These are phyloP conservation scores for Hypomontagnella submonticulosa DNA, from an alignment of 495 filamentous ascomycete genomes.

Conservation along the genomic window DNA sequence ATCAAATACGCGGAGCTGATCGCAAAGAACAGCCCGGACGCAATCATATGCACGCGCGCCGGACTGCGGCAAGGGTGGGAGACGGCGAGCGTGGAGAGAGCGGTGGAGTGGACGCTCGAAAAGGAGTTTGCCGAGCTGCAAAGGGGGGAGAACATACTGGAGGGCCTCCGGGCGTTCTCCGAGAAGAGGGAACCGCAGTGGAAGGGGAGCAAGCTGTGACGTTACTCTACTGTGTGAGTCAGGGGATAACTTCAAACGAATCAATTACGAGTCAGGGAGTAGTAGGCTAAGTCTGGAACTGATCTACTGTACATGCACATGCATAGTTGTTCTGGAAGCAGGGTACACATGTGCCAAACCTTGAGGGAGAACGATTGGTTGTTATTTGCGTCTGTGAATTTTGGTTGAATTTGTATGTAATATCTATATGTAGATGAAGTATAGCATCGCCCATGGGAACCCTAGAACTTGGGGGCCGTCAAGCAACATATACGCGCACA, in stretches of 20 bases:
- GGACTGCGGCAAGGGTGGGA: conserved; percentile 74
- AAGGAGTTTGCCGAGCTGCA: conserved; percentile 58
- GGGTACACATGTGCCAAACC: neutral
- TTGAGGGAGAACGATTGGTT: conserved; percentile 1
- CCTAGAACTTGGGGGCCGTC: neutral
- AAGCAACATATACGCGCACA: conserved; percentile 2
- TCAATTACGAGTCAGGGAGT: conserved; percentile 12
- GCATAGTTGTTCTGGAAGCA: conserved; percentile 9
- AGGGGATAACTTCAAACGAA: conserved; percentile 1
- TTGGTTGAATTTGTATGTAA: conserved; percentile 2
- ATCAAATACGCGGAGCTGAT: conserved; percentile 65
- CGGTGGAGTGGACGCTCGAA: conserved; percentile 65
- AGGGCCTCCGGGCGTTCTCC: conserved; percentile 52
- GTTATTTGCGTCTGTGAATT: neutral
- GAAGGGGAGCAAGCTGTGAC: conserved; percentile 48
- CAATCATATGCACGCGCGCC: conserved; percentile 73
- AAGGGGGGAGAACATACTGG: conserved; percentile 53
- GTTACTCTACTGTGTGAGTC: neutral
- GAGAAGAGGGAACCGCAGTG: conserved; percentile 55
- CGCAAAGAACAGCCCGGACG: conserved; percentile 75
- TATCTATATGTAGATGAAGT: conserved; percentile 3
- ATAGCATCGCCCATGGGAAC: neutral
- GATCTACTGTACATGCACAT: conserved; percentile 11
- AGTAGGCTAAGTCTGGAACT: conserved; percentile 6
- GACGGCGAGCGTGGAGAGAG: conserved; percentile 69